A percentile compares a stretch with the other conserved stretches of the same genome.
Evolutionary conservation across 1,139 yeast genomes (phyloP).

Genomic region (Debaryomyces udenii): DNA sequence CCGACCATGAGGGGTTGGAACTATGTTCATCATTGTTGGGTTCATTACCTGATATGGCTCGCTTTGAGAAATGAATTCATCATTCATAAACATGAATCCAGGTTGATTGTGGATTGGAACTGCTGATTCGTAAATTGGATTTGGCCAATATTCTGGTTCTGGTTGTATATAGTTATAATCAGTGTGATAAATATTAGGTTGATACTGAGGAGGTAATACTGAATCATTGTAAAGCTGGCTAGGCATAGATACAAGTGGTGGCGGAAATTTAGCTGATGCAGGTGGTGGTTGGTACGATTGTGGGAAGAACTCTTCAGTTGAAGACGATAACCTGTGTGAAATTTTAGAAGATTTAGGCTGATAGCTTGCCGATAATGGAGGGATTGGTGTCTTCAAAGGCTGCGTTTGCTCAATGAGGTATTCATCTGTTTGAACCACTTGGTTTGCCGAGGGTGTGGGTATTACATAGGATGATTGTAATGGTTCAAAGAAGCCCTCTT

Average conservation of each 20-base stretch:
- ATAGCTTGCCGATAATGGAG: constrained; percentile 21
- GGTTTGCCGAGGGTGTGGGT: constrained; percentile 25
- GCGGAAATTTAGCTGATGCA: constrained; percentile 14
- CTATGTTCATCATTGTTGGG: constrained; percentile 15
- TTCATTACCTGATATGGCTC: constrained; percentile 20
- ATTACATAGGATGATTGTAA: constrained; percentile 25
- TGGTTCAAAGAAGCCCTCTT: constrained; percentile 21
- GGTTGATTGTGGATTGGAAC: constrained; percentile 13
- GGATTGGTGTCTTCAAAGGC: constrained; percentile 34
- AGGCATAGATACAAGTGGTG: constrained; percentile 3
- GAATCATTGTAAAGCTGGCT: constrained; percentile 11
- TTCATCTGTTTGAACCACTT: constrained; percentile 43
- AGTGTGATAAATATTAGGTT: constrained; percentile 8
- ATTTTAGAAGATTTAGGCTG: constrained; percentile 22
- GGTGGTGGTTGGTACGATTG: constrained; percentile 18
- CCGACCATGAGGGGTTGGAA: constrained; percentile 6
- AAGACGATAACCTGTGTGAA: constrained; percentile 13
- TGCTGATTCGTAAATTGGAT: constrained; percentile 7
- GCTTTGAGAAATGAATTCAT: constrained; percentile 18
- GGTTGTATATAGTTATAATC: constrained; percentile 16
- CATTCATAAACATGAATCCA: constrained; percentile 16
- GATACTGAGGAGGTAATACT: neutral
- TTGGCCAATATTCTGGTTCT: constrained; percentile 29
- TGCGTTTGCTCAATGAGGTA: constrained; percentile 53
- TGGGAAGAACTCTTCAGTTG: constrained; percentile 26